Percentiles rank a stretch among this genome's conserved stretches.
phyloP scores from a whole-genome alignment of 306 rosid genomes.

The Quercus glauca region DNA sequence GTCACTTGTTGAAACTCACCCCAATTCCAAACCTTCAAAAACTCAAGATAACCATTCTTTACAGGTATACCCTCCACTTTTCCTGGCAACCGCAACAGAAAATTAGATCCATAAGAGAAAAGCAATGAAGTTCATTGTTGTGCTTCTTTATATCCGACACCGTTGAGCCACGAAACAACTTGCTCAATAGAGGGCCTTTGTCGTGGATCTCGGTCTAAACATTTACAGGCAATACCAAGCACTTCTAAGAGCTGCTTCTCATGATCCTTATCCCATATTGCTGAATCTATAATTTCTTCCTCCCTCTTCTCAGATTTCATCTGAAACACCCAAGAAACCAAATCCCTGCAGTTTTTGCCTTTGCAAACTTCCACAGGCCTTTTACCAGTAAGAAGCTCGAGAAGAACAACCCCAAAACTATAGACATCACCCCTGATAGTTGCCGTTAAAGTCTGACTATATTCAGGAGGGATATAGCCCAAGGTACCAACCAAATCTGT shows the following conservation, averaged over 20 bases:
- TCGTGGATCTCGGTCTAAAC: constrained; percentile 68
- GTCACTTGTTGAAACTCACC: constrained; percentile 22
- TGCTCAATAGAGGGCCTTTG: constrained; percentile 68
- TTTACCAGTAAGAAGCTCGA: constrained; percentile 68
- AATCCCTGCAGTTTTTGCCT: constrained; percentile 67
- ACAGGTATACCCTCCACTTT: constrained; percentile 31
- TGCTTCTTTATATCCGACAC: constrained; percentile 40
- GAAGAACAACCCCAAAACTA: constrained; percentile 82
- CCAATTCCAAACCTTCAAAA: constrained; percentile 23
- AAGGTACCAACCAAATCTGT: constrained; percentile 76
- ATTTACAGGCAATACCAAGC: constrained; percentile 61
- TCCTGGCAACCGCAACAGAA: constrained; percentile 25
- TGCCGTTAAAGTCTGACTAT: constrained; percentile 67
- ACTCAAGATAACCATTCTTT: constrained; percentile 32
- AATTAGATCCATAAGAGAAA: constrained; percentile 10
- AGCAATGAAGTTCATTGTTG: constrained; percentile 30
- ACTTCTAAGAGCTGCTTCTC: constrained; percentile 63
- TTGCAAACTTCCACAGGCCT: constrained; percentile 77
- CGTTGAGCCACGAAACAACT: constrained; percentile 68
- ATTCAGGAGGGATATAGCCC: constrained; percentile 85
- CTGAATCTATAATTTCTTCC: constrained; percentile 56
- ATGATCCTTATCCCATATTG: constrained; percentile 54
- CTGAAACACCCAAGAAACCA: constrained; percentile 70
- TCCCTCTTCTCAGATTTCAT: constrained; percentile 62
- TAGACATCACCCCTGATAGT: constrained; percentile 77